Percentiles rank a stretch among this genome's conserved stretches.
phyloP scores from a whole-genome alignment of 2,329 filamentous ascomycete genomes.

The Lachnellula hyalina region DNA sequence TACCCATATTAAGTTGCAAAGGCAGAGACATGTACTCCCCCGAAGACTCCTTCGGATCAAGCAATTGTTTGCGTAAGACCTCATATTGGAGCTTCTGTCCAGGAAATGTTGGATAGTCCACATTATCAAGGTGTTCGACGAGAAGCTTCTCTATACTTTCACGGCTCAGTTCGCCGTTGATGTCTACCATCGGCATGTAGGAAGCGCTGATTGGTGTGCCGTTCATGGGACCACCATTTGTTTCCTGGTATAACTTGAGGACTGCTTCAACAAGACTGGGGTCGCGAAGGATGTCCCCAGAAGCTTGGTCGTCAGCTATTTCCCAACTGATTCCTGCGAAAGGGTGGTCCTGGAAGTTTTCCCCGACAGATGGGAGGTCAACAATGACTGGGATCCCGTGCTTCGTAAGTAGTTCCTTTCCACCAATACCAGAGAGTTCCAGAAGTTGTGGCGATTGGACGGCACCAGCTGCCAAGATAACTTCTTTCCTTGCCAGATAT shows the following conservation, averaged over 20 bases:
- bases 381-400: slow-evolving; percentile 45
- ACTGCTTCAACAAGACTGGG: slow-evolving; percentile 30
- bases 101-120: too few species aligned
- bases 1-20: slow-evolving; percentile 25
- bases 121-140: background rate
- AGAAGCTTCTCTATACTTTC: background rate
- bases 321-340: slow-evolving; percentile 26
- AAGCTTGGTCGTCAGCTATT: slow-evolving; percentile 30
- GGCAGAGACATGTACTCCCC: slow-evolving; percentile 11
- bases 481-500: slow-evolving; percentile 33
- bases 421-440: slow-evolving; percentile 41
- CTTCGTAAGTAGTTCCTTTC: slow-evolving; percentile 31
- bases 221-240: background rate
- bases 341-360: slow-evolving; percentile 47
- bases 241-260: slow-evolving; percentile 32
- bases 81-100: background rate
- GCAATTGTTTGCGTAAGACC: background rate
- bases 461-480: slow-evolving; percentile 42
- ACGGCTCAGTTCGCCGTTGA: background rate
- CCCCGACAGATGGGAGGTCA: slow-evolving; percentile 56
- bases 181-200: background rate
- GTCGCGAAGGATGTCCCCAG: slow-evolving; percentile 33
- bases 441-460: slow-evolving; percentile 42
- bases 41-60: background rate
- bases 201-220: background rate